Conservation (phyloP, 2,329 filamentous ascomycete genomes). For the Penicillium italicum region DNA sequence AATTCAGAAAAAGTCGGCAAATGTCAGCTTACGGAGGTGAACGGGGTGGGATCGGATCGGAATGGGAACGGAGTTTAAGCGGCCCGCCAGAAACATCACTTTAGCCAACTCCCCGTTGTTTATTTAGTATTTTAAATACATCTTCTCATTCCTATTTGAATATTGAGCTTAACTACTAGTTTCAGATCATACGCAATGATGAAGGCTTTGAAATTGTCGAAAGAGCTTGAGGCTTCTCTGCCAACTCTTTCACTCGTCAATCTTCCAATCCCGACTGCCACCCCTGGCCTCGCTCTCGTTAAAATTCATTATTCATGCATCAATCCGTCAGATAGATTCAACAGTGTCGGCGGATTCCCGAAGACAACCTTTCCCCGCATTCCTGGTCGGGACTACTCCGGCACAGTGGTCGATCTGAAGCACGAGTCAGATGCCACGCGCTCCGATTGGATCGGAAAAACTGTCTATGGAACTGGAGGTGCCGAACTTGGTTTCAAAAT, state of each 20-base stretch:
- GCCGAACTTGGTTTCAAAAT: slow-evolving; percentile 21
- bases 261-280: slow-evolving; percentile 17
- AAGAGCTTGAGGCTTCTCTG: not conserved
- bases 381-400: slow-evolving; percentile 34
- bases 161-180: not conserved
- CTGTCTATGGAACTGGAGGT: slow-evolving; percentile 33
- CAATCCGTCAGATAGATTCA: slow-evolving; percentile 31
- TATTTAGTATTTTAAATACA: not conserved
- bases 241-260: not conserved
- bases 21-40: not conserved
- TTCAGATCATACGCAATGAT: not conserved
- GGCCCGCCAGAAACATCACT: not conserved
- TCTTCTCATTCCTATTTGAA: not conserved
- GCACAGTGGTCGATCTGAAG: slow-evolving; percentile 23
- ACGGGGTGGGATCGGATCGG: not conserved
- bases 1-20: not conserved
- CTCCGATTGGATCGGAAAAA: slow-evolving; percentile 20
- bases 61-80: not conserved
- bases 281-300: slow-evolving; percentile 23
- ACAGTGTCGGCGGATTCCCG: slow-evolving; percentile 32
- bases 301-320: slow-evolving; percentile 28
- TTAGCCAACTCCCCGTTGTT: not conserved
- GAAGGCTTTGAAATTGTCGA: not conserved
- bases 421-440: slow-evolving; percentile 2
- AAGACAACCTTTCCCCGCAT: slow-evolving; percentile 27